Base-by-base conservation (phyloP, 2,329 filamentous ascomycete genomes). In the Chaetomium sp. region DNA sequence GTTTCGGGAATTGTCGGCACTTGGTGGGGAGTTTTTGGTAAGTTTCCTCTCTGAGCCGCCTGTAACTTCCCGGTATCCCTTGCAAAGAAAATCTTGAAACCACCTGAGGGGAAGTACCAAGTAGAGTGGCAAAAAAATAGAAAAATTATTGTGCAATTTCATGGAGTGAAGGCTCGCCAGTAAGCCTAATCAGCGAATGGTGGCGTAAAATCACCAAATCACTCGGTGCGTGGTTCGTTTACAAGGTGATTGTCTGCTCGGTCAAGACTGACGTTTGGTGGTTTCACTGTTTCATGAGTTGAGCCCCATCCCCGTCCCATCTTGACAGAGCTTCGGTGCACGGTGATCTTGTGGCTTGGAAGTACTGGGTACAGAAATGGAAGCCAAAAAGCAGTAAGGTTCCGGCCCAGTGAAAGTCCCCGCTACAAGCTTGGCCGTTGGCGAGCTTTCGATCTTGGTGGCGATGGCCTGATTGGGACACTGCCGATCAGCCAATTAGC, bases 1-100 rank as follows among this genome's bases (percentile, higher is more conserved):
- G 25, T 56, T 42, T 67, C 64, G 64, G 67, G 62, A 67, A 45
- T 63, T 65, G 61, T 67, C 64, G 67, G 67, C 60, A 25, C 31
- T 21, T 45, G 50, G 64, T 47, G 45, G 33, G 47, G 47, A 19
- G 54, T 13, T 47, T 47, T 19, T 27, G 10, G 38, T 16, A 42
- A 35, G 38, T 42, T 42, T 19, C 38, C 38, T n/a, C 1, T 42
- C 38, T n/a, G 38, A n/a, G 38, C 38, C 38, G 38, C 38, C 38
- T 42, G 38, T 56, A 16, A 27, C 27, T n/a, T n/a, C n/a, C n/a
- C n/a, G n/a, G n/a, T n/a, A n/a, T n/a, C n/a, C 16, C 35, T 58
- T 51, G 53, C 33, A 49, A n/a, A n/a, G 31, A 21, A 55, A 55
- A 38, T 31, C 47, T 42, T 6, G 38, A 42, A 42, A 42, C 38